Conservation (phyloP, 257 asterid species). For the Jaltomata sinuosa region DNA sequence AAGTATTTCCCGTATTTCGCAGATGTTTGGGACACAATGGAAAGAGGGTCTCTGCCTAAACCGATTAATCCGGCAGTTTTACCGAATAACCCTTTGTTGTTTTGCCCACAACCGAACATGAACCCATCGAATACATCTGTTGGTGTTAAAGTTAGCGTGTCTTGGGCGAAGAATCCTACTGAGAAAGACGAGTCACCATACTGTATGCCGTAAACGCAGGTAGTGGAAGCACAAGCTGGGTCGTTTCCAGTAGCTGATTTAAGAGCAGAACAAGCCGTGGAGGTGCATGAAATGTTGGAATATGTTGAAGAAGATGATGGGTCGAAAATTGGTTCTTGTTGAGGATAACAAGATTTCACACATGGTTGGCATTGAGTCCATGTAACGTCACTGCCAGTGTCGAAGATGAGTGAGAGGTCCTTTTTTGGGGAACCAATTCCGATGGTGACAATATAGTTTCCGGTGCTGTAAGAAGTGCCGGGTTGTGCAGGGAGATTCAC, state of each 20-base stretch:
- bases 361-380: slow-evolving; percentile 93
- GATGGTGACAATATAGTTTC: slow-evolving; percentile 49
- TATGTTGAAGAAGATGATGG: slow-evolving; percentile 43
- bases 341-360: slow-evolving; percentile 33
- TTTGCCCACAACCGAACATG: slow-evolving; percentile 68
- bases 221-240: slow-evolving; percentile 29
- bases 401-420: slow-evolving; percentile 37
- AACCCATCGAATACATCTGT: slow-evolving; percentile 34
- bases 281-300: slow-evolving; percentile 38
- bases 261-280: slow-evolving; percentile 37
- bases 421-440: slow-evolving; percentile 62
- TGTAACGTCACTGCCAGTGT: slow-evolving; percentile 78
- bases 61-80: slow-evolving; percentile 61
- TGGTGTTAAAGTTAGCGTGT: slow-evolving; percentile 36
- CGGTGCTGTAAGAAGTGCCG: slow-evolving; percentile 40
- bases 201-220: slow-evolving; percentile 42
- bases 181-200: slow-evolving; percentile 62
- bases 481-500: slow-evolving; percentile 35
- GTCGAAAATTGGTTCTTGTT: slow-evolving; percentile 48
- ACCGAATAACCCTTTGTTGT: slow-evolving; percentile 59
- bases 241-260: slow-evolving; percentile 26
- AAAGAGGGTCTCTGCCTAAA: slow-evolving; percentile 42
- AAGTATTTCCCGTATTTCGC: slow-evolving; percentile 41
- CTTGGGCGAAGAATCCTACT: slow-evolving; percentile 41
- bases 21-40: slow-evolving; percentile 60